phyloP scores from a whole-genome alignment of 148 eudicot genomes.

The Heliamphora exappendiculata region DNA sequence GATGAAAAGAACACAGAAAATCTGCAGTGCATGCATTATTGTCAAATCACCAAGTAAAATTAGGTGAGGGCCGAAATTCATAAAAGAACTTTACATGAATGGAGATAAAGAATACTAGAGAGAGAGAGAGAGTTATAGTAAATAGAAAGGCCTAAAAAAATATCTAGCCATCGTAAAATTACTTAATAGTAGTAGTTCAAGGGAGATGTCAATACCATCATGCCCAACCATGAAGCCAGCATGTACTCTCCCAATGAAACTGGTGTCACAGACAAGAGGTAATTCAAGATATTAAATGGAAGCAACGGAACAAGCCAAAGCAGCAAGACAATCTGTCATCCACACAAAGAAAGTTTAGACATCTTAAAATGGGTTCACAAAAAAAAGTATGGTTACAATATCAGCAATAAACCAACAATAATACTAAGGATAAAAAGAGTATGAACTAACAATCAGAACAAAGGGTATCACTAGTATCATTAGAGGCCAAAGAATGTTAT shows the following conservation, averaged over 20 bases:
- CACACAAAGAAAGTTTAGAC: not conserved
- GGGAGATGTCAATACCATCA: conserved; percentile 59
- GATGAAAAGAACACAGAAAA: too few species aligned
- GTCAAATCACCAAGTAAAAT: not conserved
- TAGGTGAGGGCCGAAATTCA: not conserved
- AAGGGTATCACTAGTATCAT: not conserved
- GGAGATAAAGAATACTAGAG: not conserved
- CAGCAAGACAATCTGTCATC: conserved; percentile 77
- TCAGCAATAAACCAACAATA: not conserved
- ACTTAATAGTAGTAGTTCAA: not conserved
- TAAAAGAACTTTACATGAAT: not conserved
- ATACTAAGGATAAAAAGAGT: not conserved
- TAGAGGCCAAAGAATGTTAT: not conserved
- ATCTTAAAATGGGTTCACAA: not conserved
- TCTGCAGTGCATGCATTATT: not conserved
- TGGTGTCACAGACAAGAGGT: conserved; percentile 89
- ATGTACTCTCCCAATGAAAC: conserved; percentile 70
- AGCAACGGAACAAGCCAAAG: conserved; percentile 90
- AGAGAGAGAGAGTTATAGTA: not conserved
- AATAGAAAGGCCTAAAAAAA: not conserved
- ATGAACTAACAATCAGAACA: too few species aligned
- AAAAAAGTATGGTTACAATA: not conserved
- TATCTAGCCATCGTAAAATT: not conserved
- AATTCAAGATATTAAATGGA: conserved; percentile 89
- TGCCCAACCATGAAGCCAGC: conserved; percentile 95